Percentiles rank a stretch among this genome's conserved stretches.
Evolutionary conservation across 495 filamentous ascomycete genomes (phyloP).

Genomic region (Penicillium cosmopolitanum): DNA sequence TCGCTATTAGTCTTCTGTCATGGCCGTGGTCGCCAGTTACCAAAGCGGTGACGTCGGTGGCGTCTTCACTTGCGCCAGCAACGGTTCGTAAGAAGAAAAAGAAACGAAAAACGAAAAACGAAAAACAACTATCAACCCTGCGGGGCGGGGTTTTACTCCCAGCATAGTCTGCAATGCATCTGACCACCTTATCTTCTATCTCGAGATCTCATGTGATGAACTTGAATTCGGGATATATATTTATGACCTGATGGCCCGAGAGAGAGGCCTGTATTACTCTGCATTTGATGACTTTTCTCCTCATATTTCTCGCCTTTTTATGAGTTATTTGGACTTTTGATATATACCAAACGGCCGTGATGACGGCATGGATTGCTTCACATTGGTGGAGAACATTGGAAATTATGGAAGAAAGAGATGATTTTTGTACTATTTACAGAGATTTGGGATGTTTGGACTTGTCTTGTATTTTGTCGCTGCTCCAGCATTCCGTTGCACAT

Average conservation of each 20-base stretch:
- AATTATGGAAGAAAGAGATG: too few species aligned
- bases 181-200: background rate
- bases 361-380: background rate
- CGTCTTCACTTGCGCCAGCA: conserved; percentile 67
- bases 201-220: background rate
- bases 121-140: background rate
- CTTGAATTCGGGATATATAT: background rate
- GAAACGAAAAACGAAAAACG: conserved; percentile 11
- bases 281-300: background rate
- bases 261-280: background rate
- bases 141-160: conserved; percentile 1
- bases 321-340: background rate
- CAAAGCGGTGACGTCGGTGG: conserved; percentile 54
- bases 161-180: background rate
- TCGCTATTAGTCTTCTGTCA: conserved; percentile 51
- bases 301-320: background rate
- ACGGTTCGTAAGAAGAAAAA: conserved; percentile 45
- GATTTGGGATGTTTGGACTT: background rate
- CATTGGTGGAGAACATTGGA: too few species aligned
- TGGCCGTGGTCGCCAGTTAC: conserved; percentile 68
- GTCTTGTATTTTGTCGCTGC: background rate
- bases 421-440: too few species aligned
- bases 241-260: background rate
- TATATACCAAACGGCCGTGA: background rate
- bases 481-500: background rate